Evolutionary conservation across 495 filamentous ascomycete genomes (phyloP), one percentile per base, ranked within the genome.

Genomic region (Talaromyces borbonicus): DNA sequence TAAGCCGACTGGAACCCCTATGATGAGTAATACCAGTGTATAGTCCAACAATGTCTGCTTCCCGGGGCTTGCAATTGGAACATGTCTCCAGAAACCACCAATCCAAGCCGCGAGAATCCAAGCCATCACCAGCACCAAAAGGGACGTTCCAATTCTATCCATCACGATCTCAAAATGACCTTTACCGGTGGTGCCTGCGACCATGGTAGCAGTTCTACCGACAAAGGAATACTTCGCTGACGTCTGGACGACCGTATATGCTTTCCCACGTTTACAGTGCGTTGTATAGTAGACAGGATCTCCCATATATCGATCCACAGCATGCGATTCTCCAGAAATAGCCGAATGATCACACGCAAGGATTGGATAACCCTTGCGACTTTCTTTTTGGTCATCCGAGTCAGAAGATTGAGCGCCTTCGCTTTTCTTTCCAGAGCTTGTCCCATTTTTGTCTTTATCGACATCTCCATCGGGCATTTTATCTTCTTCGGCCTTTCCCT

Each of bases 1-100:
- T 33, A 95, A 85, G 85, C 89, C 89, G 66, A 95, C 89, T 45
- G 89, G 89, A 22, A 95, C 89, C 77, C 89, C 89, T 49, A 95
- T 84, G 54, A 95, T 93, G 53, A 90, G 81, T 53, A 95, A 81
- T 52, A 84, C 85, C 5, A 76, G 53, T 40, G 74, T 75, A 56
- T 80, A 84, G 49, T 80, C 75, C 43, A 85, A 76, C n/a, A 85
- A 56, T 0, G 68, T 67, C 54, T 68, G 62, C 31, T 66, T 46
- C 31, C 71, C 61, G 12, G 81, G 79, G 22, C 77, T 80, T 18
- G 81, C 80, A 55, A 85, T 76, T 12, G 73, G 71, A 45, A 84
- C 54, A 57, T 80, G 67, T 33, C 77, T 78, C 72, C 73, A 85
- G 69, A 85, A 84, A 24, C 77, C 81, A 51, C 81, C 81, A 56